A percentile compares a stretch with the other conserved stretches of the same genome.
Conservation (phyloP, 192 early-diverging fungal species). For the Umbelopsis sp. region DNA sequence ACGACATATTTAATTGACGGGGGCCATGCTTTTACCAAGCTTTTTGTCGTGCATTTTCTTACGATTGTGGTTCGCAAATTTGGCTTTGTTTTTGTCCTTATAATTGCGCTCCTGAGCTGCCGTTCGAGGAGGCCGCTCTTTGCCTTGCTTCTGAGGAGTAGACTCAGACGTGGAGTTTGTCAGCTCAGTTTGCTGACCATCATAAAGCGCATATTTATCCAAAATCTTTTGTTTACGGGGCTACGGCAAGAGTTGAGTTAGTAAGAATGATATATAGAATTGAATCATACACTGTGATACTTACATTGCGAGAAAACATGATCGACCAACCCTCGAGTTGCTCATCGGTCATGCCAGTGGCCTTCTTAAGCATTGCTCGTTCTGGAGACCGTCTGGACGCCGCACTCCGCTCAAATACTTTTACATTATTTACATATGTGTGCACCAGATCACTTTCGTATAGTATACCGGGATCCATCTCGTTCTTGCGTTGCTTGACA, state of each 20-base stretch:
- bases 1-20: neutral
- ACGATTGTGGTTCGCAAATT: conserved; percentile 74
- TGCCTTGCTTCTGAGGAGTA: conserved; percentile 13
- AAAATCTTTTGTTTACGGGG: conserved; percentile 67
- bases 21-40: conserved; percentile 36
- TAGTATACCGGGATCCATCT: conserved; percentile 59
- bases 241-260: conserved; percentile 38
- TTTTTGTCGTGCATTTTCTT: conserved; percentile 77
- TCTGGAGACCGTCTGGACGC: conserved; percentile 62
- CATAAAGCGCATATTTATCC: conserved; percentile 58
- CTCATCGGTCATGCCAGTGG: conserved; percentile 83
- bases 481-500: neutral
- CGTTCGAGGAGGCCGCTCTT: conserved; percentile 28
- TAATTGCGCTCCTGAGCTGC: conserved; percentile 38
- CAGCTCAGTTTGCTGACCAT: conserved; percentile 50
- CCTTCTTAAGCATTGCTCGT: conserved; percentile 59
- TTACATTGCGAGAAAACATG: conserved; percentile 86
- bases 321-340: conserved; percentile 92
- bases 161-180: neutral
- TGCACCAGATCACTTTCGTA: conserved; percentile 68
- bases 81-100: conserved; percentile 69
- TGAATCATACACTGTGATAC: conserved; percentile 30
- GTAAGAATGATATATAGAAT: neutral
- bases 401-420: conserved; percentile 65
- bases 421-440: conserved; percentile 56